A percentile compares a stretch with the other conserved stretches of the same genome.
Conservation (phyloP, 352 stramenopile genomes). For the Thalassiosira exigua region DNA sequence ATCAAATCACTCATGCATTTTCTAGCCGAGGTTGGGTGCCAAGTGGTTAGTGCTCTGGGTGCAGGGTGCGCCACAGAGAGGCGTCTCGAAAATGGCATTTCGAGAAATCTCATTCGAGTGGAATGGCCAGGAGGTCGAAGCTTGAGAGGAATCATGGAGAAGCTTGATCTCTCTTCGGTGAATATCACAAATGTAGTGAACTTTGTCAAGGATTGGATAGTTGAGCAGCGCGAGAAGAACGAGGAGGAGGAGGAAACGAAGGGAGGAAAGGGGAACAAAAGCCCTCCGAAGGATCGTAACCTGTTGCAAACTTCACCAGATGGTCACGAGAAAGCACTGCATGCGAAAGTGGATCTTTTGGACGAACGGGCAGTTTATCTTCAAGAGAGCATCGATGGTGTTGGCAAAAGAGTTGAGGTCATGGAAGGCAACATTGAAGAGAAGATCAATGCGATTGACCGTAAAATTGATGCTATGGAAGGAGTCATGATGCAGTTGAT, state of each 20-base stretch:
- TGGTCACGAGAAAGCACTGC: no score
- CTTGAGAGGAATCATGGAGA: neutral
- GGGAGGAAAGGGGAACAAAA: no score
- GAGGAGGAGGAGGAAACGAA: constrained; percentile 27
- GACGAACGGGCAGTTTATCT: no score
- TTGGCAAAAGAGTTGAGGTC: neutral
- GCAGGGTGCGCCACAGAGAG: neutral
- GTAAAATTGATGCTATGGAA: neutral
- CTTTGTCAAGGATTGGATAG: neutral
- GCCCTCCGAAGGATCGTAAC: no score
- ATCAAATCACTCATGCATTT: no score
- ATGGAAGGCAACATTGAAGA: neutral
- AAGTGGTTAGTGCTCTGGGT: neutral
- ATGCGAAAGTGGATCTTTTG: no score
- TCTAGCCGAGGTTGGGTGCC: neutral
- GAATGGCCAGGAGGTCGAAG: neutral
- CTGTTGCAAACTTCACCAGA: no score
- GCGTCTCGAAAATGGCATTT: no score
- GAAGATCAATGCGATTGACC: neutral
- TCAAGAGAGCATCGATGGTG: constrained; percentile 40
- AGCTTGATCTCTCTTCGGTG: neutral
- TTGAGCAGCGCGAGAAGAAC: neutral
- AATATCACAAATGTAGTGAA: neutral
- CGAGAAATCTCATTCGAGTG: neutral
- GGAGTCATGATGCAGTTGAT: neutral